These are phyloP conservation scores for Fulvia fulva DNA, from an alignment of 2,329 filamentous ascomycete genomes.

Conservation along the genomic window DNA sequence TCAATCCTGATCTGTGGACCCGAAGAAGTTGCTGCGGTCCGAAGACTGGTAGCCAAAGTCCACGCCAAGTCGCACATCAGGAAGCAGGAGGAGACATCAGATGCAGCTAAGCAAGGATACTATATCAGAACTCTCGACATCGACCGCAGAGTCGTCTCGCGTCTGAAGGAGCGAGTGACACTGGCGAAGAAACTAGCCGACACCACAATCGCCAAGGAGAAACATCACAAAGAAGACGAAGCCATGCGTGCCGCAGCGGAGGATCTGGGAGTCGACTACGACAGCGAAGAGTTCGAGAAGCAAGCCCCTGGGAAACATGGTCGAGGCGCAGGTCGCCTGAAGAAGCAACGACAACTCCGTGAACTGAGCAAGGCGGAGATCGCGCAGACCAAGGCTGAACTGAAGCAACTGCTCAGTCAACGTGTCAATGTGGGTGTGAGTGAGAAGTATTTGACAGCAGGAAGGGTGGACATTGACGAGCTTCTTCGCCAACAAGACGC, in stretches of 20 bases:
- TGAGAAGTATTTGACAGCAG: constrained; percentile 78
- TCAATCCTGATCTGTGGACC: constrained; percentile 87
- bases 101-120: constrained; percentile 51
- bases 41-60: constrained; percentile 80
- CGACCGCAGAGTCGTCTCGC: constrained; percentile 71
- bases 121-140: constrained; percentile 78
- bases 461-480: constrained; percentile 74
- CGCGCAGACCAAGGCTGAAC: constrained; percentile 63
- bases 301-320: constrained; percentile 53
- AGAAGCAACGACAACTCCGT: constrained; percentile 68
- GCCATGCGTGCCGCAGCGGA: constrained; percentile 83
- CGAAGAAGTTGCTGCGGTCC: constrained; percentile 81
- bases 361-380: constrained; percentile 70
- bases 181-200: constrained; percentile 88
- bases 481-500: constrained; percentile 48
- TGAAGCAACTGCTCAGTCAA: constrained; percentile 66
- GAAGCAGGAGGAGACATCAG: constrained; percentile 41
- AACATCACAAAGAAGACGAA: constrained; percentile 75
- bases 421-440: constrained; percentile 85
- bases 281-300: constrained; percentile 77
- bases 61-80: constrained; percentile 57
- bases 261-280: constrained; percentile 89
- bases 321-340: constrained; percentile 67
- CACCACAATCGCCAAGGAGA: constrained; percentile 78
- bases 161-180: constrained; percentile 70